These are phyloP conservation scores for Saitozyma podzolica DNA, from an alignment of 768 basidiomycete species.

Conservation along the genomic window DNA sequence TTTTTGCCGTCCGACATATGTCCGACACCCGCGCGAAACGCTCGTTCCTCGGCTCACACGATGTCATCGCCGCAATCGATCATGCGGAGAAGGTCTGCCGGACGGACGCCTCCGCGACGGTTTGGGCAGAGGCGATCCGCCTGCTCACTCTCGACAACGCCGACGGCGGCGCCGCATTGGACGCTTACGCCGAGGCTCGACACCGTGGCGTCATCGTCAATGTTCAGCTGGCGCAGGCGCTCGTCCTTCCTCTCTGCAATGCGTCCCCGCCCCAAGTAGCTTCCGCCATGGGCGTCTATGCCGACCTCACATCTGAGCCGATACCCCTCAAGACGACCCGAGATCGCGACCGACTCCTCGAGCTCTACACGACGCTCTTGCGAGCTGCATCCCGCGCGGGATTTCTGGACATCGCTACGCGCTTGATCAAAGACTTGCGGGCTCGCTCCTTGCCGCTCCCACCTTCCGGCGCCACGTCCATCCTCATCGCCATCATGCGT, in stretches of 20 bases:
- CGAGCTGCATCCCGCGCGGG: not conserved
- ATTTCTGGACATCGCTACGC: not conserved
- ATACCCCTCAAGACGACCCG: not conserved
- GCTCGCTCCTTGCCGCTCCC: slow-evolving; percentile 3
- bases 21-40: not conserved
- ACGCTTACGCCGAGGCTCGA: slow-evolving; percentile 19
- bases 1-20: slow-evolving; percentile 8
- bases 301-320: slow-evolving; percentile 9
- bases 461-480: slow-evolving; percentile 51
- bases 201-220: slow-evolving; percentile 16
- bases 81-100: slow-evolving; percentile 10
- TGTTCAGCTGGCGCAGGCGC: slow-evolving; percentile 15
- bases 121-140: slow-evolving; percentile 25
- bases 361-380: slow-evolving; percentile 38
- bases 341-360: slow-evolving; percentile 4
- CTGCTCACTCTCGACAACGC: slow-evolving; percentile 1
- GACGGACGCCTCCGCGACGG: slow-evolving; percentile 1
- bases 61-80: slow-evolving; percentile 21
- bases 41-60: slow-evolving; percentile 19
- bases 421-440: slow-evolving; percentile 9
- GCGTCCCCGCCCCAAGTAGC: slow-evolving; percentile 10
- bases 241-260: slow-evolving; percentile 27
- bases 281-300: slow-evolving; percentile 24
- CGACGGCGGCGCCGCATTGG: slow-evolving; percentile 10
- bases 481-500: slow-evolving; percentile 69